Evolutionary conservation across 2,329 filamentous ascomycete species (phyloP).

Genomic region (Westerdykella aurantiaca): DNA sequence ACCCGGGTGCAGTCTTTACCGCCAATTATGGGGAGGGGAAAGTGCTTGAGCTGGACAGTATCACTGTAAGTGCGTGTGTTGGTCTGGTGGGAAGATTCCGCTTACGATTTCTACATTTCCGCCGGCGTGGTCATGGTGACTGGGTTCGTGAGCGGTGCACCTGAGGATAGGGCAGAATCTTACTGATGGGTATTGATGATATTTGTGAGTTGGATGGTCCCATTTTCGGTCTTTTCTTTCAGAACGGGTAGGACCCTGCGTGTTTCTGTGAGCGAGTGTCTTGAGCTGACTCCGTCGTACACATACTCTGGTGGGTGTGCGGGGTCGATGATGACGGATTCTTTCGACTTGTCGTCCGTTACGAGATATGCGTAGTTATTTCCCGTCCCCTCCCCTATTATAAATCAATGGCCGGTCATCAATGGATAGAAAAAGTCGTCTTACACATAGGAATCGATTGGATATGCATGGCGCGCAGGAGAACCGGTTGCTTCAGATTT

Average conservation of each 20-base stretch:
- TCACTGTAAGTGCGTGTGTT: background rate
- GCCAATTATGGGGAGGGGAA: constrained; percentile 71
- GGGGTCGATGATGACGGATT: constrained; percentile 65
- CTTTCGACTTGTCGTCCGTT: constrained; percentile 46
- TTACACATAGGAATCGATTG: constrained; percentile 85
- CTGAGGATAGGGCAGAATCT: constrained; percentile 32
- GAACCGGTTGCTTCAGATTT: constrained; percentile 18
- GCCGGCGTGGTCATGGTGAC: constrained; percentile 90
- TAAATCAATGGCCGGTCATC: background rate
- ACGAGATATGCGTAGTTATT: constrained; percentile 77
- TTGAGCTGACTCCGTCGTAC: background rate
- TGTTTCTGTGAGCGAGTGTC: background rate
- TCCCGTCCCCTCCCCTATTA: constrained; percentile 65
- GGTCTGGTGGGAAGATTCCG: background rate
- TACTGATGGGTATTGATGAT: constrained; percentile 98
- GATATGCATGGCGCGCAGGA: constrained; percentile 66
- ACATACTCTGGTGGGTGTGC: constrained; percentile 70
- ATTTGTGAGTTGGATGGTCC: constrained; percentile 73
- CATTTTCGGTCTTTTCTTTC: constrained; percentile 64
- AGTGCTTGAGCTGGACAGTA: constrained; percentile 49
- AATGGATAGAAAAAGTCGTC: constrained; percentile 15
- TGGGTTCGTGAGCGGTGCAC: constrained; percentile 34
- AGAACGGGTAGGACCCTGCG: constrained; percentile 58
- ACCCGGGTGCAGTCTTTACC: constrained; percentile 81
- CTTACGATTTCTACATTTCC: constrained; percentile 75